Evolutionary conservation across 352 stramenopile genomes (phyloP).

Genomic region (Phytophthora capsici): DNA sequence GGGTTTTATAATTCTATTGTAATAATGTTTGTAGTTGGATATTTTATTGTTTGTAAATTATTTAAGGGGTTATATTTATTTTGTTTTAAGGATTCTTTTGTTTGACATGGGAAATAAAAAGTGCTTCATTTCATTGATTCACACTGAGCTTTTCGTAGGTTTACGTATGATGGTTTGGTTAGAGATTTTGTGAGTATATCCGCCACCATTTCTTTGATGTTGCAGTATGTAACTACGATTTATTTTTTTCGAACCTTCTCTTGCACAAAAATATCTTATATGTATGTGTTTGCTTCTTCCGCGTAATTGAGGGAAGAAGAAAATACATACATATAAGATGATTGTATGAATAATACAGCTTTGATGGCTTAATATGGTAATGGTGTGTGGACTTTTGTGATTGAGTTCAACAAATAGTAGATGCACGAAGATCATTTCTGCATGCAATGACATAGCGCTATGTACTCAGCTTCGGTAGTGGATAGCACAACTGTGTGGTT

Average conservation of each 20-base stretch:
- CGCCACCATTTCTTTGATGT: not conserved
- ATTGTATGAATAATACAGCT: not conserved
- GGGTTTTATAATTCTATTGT: not conserved
- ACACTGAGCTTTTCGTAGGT: not conserved
- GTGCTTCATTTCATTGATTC: too few relatives aligned
- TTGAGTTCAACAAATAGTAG: slow-evolving; percentile 2
- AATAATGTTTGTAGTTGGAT: too few relatives aligned
- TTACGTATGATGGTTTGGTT: not conserved
- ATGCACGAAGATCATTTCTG: too few relatives aligned
- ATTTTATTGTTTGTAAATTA: too few relatives aligned
- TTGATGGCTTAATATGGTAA: not conserved
- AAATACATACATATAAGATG: too few relatives aligned
- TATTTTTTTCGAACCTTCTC: not conserved
- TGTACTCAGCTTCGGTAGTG: too few relatives aligned
- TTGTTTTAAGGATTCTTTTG: not conserved
- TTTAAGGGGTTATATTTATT: not conserved
- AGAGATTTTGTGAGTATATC: not conserved
- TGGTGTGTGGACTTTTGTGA: not conserved
- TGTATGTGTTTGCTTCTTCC: not conserved
- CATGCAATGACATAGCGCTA: too few relatives aligned
- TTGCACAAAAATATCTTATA: not conserved
- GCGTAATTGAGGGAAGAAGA: not conserved
- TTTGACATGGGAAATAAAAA: not conserved
- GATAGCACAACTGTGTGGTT: too few relatives aligned
- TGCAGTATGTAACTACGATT: not conserved